Base-by-base conservation (phyloP, 495 filamentous ascomycete genomes). In the Penicillium malachiteum region DNA sequence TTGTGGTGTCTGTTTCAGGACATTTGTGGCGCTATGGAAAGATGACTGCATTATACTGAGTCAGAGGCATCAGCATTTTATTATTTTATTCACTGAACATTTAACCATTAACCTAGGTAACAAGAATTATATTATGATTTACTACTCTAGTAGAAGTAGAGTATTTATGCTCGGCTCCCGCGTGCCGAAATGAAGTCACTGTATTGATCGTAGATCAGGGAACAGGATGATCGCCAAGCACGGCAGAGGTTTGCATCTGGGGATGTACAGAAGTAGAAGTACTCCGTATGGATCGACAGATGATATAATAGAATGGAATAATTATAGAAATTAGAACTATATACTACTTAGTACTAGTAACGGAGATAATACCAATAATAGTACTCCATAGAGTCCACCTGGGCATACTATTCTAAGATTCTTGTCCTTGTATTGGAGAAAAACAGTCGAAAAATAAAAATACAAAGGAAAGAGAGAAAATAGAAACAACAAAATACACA, bases 141-240 rank as follows among this genome's bases (percentile, higher is more conserved):
- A n/a, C n/a, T n/a, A n/a, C n/a, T n/a, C n/a, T n/a, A n/a, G n/a
- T 45, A n/a, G 9, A 34, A 6, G 33, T 34, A 34, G 33, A 5
- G 33, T 46, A 46, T 46, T 21, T 44, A 21, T 16, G 14, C 32
- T 50, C 48, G 48, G 48, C 17, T 26, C 32, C n/a, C 4, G 12
- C 26, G 48, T 40, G 48, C 48, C 48, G 43, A 46, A 46, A 46
- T 46, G 43, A 46, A 46, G 43, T 46, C 21, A 44, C 43, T 26
- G n/a, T n/a, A n/a, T n/a, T n/a, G 48, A 50, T 38, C 38, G 18
- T 13, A 21, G 43, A 46, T 46, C 34, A 32, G 7, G 43, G 26
- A n/a, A 32, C 26, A 17, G 11, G 11, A 32, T n/a, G 18, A 46
- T 46, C 43, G 43, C 43, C 43, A 46, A 46, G 43, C 18, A 18